Evolutionary conservation across 2,329 filamentous ascomycete genomes (phyloP).

Genomic region (Elsinoe arachidis): DNA sequence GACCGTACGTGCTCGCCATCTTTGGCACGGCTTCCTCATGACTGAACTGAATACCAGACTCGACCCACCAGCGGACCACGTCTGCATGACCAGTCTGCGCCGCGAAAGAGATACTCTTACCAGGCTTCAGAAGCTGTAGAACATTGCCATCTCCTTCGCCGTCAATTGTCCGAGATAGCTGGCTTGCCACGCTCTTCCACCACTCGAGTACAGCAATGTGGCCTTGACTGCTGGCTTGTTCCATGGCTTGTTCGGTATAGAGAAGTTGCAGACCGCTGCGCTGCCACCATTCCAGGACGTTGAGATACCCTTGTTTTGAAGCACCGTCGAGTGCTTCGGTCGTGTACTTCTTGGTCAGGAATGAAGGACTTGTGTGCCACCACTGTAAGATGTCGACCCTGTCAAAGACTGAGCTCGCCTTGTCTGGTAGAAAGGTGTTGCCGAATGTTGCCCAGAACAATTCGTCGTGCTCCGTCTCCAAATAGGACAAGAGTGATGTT

Average conservation of each 20-base stretch:
- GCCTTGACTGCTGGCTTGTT: slow-evolving; percentile 76
- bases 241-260: slow-evolving; percentile 79
- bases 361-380: slow-evolving; percentile 77
- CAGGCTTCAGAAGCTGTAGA: slow-evolving; percentile 59
- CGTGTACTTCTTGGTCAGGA: slow-evolving; percentile 79
- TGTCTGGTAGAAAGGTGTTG: slow-evolving; percentile 71
- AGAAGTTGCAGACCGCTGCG: slow-evolving; percentile 68
- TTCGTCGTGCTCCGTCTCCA: slow-evolving; percentile 58
- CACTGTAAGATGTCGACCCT: slow-evolving; percentile 79
- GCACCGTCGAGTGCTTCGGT: slow-evolving; percentile 79
- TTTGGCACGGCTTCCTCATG: slow-evolving; percentile 77
- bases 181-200: slow-evolving; percentile 67
- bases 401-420: slow-evolving; percentile 79
- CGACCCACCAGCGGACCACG: slow-evolving; percentile 81
- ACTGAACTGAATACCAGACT: slow-evolving; percentile 66
- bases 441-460: slow-evolving; percentile 83
- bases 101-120: slow-evolving; percentile 74
- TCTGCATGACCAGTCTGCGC: slow-evolving; percentile 72
- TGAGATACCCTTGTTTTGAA: slow-evolving; percentile 73
- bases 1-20: slow-evolving; percentile 75
- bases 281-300: slow-evolving; percentile 88
- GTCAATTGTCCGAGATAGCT: slow-evolving; percentile 21
- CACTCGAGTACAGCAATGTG: slow-evolving; percentile 82
- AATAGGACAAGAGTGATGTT: slow-evolving; percentile 65
- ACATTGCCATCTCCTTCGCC: slow-evolving; percentile 16